These are phyloP conservation scores for Kwoniella shivajii DNA, from an alignment of 1,284 basidiomycete species.

Conservation along the genomic window DNA sequence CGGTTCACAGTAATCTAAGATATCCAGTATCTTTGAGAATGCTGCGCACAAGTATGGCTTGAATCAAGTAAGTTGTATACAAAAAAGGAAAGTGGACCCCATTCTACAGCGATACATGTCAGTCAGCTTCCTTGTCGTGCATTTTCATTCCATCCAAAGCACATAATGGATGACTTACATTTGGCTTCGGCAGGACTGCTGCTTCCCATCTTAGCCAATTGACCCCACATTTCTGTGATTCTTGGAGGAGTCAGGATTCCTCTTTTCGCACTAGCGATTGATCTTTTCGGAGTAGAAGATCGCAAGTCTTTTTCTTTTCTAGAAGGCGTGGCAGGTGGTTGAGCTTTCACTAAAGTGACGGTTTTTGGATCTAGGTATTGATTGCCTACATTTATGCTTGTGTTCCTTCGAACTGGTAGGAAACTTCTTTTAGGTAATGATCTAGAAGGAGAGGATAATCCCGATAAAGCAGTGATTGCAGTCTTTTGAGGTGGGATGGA, in stretches of 20 bases:
- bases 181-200: conserved; percentile 9
- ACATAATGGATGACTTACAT: background rate
- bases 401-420: conserved; percentile 16
- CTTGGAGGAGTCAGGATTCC: conserved; percentile 15
- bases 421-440: conserved; percentile 15
- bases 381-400: background rate
- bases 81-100: too few species aligned
- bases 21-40: too few species aligned
- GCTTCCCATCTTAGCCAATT: conserved; percentile 22
- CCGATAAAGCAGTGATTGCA: background rate
- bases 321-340: background rate
- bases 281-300: conserved; percentile 11
- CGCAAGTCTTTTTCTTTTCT: background rate
- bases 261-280: conserved; percentile 1
- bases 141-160: background rate
- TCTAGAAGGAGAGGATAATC: background rate
- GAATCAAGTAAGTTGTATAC: too few species aligned
- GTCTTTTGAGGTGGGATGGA: background rate
- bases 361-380: conserved; percentile 4
- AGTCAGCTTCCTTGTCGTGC: background rate
- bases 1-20: too few species aligned
- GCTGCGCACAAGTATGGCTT: too few species aligned
- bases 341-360: background rate
- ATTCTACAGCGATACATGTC: too few species aligned
- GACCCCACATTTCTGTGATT: conserved; percentile 26